Evolutionary conservation across 202 grass and related monocot species (phyloP), one percentile per base, ranked within the genome.

Genomic region (Carex sylvatica): DNA sequence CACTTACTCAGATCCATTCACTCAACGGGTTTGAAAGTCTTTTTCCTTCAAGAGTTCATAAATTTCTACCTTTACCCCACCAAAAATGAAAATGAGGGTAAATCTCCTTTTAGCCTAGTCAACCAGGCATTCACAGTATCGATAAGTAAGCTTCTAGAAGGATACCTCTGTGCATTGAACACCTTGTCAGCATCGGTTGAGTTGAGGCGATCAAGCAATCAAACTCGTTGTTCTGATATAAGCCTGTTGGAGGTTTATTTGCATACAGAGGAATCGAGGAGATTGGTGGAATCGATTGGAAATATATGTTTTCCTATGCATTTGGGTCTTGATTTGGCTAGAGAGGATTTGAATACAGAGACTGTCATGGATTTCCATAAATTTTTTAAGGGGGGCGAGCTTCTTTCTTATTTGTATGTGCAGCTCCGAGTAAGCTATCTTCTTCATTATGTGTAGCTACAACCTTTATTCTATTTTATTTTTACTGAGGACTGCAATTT

Each of bases 371-470:
- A 91, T 82, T 95, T 93, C 70, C 85, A 91, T 61, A 95, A 95
- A 77, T 93, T 98, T 79, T 92, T 91, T 46, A 85, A 84, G 83
- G 92, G 96, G 76, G 90, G 88, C 1, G 92, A 98, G 85, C 83
- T 98, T 86, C 96, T 95, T 87, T 92, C 92, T 70, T 95, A 95
- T 95, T 83, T 98, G 86, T 98, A 98, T 89, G 88, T 95, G 74
- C 96, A 90, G 78, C 85, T 98, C 77, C 90, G 59, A 87, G 96
- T 98, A 98, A 98, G 96, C 46, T 85, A 84, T 81, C 85, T 84
- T 93, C 82, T 85, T 72, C 49, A 52, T 87, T 61, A 81, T 81
- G 9, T 28, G 59, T 46, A 28, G 53, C 8, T 82, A 58, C 70
- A 80, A 83, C n/a, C 1, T 63, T 85, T 92, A 61, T 23, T 40